Evolutionary conservation across 2,329 filamentous ascomycete genomes (phyloP).

Genomic region (Fusarium hainanense): DNA sequence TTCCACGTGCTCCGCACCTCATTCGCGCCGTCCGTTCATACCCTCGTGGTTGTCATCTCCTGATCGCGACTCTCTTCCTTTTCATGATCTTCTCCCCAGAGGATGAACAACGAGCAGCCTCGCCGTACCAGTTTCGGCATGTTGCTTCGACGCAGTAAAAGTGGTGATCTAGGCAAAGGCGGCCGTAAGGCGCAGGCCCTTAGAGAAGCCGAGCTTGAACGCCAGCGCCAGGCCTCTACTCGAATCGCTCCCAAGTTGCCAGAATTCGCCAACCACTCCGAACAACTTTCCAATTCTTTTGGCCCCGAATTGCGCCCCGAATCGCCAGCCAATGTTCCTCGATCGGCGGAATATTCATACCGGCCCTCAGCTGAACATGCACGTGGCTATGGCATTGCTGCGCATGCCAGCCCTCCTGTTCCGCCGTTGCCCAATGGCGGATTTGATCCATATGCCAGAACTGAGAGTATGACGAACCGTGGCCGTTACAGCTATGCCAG

Average conservation of each 20-base stretch:
- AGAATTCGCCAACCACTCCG: slow-evolving; percentile 61
- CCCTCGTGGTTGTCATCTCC: slow-evolving; percentile 26
- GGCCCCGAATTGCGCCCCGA: slow-evolving; percentile 70
- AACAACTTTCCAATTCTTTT: slow-evolving; percentile 59
- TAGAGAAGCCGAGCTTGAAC: slow-evolving; percentile 62
- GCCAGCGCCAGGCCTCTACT: slow-evolving; percentile 61
- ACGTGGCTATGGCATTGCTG: slow-evolving; percentile 54
- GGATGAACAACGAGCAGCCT: slow-evolving; percentile 48
- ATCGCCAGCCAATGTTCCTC: slow-evolving; percentile 68
- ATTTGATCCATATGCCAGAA: slow-evolving; percentile 81
- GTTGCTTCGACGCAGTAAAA: slow-evolving; percentile 76
- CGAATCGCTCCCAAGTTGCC: slow-evolving; percentile 64
- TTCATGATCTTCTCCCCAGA: slow-evolving; percentile 43
- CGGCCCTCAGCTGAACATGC: slow-evolving; percentile 64
- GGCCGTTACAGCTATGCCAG: slow-evolving; percentile 97
- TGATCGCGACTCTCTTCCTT: slow-evolving; percentile 40
- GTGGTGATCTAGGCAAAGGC: slow-evolving; percentile 70
- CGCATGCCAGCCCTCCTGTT: slow-evolving; percentile 57
- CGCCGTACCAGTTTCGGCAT: slow-evolving; percentile 62
- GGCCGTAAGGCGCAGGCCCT: slow-evolving; percentile 69
- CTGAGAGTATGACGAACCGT: slow-evolving; percentile 96
- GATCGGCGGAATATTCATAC: slow-evolving; percentile 54
- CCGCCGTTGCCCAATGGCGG: slow-evolving; percentile 71
- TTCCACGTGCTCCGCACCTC: slow-evolving; percentile 42
- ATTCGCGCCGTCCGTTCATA: slow-evolving; percentile 35